phyloP scores from a whole-genome alignment of 1,139 yeast genomes.

The Suzukiozyma palmioleophila region DNA sequence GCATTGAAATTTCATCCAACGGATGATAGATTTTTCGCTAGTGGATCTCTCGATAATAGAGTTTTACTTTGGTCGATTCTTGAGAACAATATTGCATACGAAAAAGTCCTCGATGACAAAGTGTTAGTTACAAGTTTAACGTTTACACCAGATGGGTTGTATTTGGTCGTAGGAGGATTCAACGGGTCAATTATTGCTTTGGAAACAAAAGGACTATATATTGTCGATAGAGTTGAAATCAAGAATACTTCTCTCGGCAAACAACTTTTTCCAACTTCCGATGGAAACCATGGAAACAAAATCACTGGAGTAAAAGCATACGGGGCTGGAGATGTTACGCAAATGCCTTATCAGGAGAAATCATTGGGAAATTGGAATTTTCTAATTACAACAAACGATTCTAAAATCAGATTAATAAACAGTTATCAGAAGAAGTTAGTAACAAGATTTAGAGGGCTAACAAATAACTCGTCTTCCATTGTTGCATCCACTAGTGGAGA shows the following conservation, averaged over 20 bases:
- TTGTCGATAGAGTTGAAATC: constrained; percentile 52
- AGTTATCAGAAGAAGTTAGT: constrained; percentile 53
- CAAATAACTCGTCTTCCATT: constrained; percentile 68
- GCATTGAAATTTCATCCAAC: constrained; percentile 76
- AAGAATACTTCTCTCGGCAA: constrained; percentile 25
- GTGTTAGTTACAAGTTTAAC: constrained; percentile 67
- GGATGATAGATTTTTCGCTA: constrained; percentile 83
- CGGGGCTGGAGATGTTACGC: constrained; percentile 16
- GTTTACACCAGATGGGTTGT: constrained; percentile 66
- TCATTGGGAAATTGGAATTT: constrained; percentile 29
- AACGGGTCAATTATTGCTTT: constrained; percentile 64
- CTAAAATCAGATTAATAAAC: constrained; percentile 66
- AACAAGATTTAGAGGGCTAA: constrained; percentile 68
- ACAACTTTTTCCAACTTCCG: constrained; percentile 18
- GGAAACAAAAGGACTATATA: constrained; percentile 61
- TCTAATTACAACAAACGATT: constrained; percentile 73
- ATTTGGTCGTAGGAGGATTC: constrained; percentile 75
- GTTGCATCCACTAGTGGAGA: constrained; percentile 63
- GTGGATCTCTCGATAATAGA: constrained; percentile 77
- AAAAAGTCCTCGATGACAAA: constrained; percentile 43
- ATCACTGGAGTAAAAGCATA: constrained; percentile 40
- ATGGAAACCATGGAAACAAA: constrained; percentile 27
- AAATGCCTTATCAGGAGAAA: constrained; percentile 8
- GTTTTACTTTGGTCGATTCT: constrained; percentile 83
- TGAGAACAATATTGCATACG: constrained; percentile 43